Percentiles rank a stretch among this genome's conserved stretches.
Evolutionary conservation across 208 protist species (phyloP).

Genomic region (Wallacemonas sp.): DNA sequence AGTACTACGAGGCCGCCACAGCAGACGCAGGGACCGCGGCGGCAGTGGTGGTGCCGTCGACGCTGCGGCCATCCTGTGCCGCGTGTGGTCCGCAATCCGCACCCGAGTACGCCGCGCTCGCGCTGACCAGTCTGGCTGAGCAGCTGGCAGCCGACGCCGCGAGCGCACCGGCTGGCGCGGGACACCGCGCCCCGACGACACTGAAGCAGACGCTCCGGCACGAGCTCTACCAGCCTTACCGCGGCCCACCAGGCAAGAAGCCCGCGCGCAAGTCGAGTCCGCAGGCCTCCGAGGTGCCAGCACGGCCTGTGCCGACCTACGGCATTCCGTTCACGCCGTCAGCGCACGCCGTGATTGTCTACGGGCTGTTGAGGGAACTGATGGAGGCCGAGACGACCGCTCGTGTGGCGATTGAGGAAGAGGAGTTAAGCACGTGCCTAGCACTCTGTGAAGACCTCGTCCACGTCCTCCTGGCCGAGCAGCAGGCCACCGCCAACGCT

Average conservation of each 20-base stretch:
- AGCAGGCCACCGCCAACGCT: too few species aligned
- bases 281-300: background rate
- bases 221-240: constrained; percentile 23
- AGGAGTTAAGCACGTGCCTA: background rate
- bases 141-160: background rate
- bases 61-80: constrained; percentile 26
- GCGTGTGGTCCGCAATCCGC: constrained; percentile 26
- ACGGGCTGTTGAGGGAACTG: background rate
- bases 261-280: constrained; percentile 6
- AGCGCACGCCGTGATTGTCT: constrained; percentile 2
- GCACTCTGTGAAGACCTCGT: constrained; percentile 3
- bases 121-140: constrained; percentile 11
- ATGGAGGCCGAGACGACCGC: background rate
- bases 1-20: constrained; percentile 25
- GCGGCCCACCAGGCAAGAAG: background rate
- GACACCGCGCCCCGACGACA: background rate
- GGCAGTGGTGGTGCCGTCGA: too few species aligned
- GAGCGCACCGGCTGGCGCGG: background rate
- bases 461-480: background rate
- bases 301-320: background rate
- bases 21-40: background rate
- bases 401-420: background rate
- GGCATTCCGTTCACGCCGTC: constrained; percentile 19
- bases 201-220: constrained; percentile 19
- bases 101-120: constrained; percentile 25